Evolutionary conservation across 768 basidiomycete genomes (phyloP).

Genomic region (Termitomyces titanicus): DNA sequence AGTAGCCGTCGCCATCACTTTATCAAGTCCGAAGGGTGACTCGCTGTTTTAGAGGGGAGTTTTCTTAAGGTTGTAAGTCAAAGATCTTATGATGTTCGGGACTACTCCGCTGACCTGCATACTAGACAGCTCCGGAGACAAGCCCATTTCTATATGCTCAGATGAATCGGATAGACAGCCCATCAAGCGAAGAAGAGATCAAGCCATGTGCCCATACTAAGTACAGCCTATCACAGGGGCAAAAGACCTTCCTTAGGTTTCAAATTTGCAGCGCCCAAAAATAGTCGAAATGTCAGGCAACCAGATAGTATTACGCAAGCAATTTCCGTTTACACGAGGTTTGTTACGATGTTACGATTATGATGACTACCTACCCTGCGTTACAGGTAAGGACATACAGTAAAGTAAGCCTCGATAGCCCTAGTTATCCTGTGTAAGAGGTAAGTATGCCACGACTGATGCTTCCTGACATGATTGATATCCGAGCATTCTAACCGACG

Average conservation of each 20-base stretch:
- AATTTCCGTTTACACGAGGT: too few relatives aligned
- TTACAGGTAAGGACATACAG: too few relatives aligned
- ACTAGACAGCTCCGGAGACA: not conserved
- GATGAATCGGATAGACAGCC: not conserved
- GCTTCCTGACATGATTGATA: too few relatives aligned
- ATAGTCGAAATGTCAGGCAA: not conserved
- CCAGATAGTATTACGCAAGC: too few relatives aligned
- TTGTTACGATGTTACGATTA: too few relatives aligned
- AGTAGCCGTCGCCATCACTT: not conserved
- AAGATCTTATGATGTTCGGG: not conserved
- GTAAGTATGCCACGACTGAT: too few relatives aligned
- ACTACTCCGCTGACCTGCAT: not conserved
- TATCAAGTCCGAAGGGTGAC: not conserved
- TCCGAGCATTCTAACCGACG: too few relatives aligned
- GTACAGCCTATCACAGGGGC: not conserved
- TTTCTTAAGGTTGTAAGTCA: not conserved
- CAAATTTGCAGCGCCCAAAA: not conserved
- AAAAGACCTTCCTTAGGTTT: not conserved
- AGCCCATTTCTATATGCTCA: not conserved
- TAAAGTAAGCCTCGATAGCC: too few relatives aligned
- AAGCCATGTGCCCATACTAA: not conserved
- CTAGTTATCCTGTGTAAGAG: too few relatives aligned
- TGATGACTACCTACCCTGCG: too few relatives aligned
- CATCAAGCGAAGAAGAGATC: not conserved
- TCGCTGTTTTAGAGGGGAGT: not conserved